phyloP scores from a whole-genome alignment of 805 yeast species.

The Ogataea nonfermentans region DNA sequence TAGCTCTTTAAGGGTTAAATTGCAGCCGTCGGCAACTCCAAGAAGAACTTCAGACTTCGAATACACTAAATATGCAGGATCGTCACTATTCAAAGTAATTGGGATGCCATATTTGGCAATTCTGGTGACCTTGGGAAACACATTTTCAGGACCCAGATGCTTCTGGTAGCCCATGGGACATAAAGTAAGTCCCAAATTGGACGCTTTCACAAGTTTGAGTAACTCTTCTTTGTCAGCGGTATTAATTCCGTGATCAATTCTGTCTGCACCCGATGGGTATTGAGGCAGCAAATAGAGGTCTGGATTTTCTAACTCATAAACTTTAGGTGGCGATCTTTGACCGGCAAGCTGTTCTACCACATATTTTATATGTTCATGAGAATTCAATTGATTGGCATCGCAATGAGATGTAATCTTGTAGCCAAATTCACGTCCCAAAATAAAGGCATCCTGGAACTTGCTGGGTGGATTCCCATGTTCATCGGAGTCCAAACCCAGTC shows the following conservation, averaged over 20 bases:
- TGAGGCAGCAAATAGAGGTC: slow-evolving; percentile 15
- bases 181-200: slow-evolving; percentile 38
- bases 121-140: slow-evolving; percentile 42
- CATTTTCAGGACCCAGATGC: slow-evolving; percentile 31
- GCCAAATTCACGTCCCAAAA: slow-evolving; percentile 30
- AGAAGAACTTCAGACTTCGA: slow-evolving; percentile 40
- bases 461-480: slow-evolving; percentile 46
- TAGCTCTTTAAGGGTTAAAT: slow-evolving; percentile 14
- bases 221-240: slow-evolving; percentile 35
- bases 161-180: slow-evolving; percentile 41
- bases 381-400: slow-evolving; percentile 47
- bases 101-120: slow-evolving; percentile 39
- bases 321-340: slow-evolving; percentile 16
- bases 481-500: slow-evolving; percentile 44
- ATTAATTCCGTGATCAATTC: slow-evolving; percentile 48
- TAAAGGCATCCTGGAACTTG: slow-evolving; percentile 40
- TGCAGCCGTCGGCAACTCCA: slow-evolving; percentile 16
- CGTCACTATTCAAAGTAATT: slow-evolving; percentile 40
- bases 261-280: slow-evolving; percentile 31
- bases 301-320: slow-evolving; percentile 35
- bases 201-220: slow-evolving; percentile 35
- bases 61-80: slow-evolving; percentile 43
- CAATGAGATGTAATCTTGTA: slow-evolving; percentile 44
- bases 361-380: slow-evolving; percentile 36
- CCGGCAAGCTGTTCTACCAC: slow-evolving; percentile 21